Conservation (phyloP, 345 rosid species). For the Draba incana region DNA sequence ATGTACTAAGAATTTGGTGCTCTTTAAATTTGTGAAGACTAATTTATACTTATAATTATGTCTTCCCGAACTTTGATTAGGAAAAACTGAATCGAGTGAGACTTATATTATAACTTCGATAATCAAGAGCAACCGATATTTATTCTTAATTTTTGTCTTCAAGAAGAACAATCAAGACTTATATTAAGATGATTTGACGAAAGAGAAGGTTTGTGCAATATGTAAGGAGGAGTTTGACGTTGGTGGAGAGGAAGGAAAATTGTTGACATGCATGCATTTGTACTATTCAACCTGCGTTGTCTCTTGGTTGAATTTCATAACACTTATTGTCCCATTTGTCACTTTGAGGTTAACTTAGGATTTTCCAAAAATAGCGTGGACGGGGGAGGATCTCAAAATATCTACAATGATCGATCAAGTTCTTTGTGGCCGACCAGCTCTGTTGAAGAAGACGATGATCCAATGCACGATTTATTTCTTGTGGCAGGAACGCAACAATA, state of each 20-base stretch:
- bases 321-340: constrained; percentile 74
- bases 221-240: constrained; percentile 75
- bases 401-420: constrained; percentile 16
- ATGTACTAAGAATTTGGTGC: no score
- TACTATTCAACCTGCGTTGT: constrained; percentile 70
- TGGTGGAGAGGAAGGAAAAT: constrained; percentile 51
- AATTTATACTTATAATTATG: no score
- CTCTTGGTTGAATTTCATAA: constrained; percentile 72
- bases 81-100: no score
- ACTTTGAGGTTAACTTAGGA: constrained; percentile 44
- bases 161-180: no score
- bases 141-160: no score
- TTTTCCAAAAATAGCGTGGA: not conserved
- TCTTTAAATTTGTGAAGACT: no score
- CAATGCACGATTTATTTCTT: no score
- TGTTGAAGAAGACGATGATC: no score
- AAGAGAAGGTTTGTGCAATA: constrained; percentile 58
- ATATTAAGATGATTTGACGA: constrained; percentile 35
- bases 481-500: no score
- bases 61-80: no score
- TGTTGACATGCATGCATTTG: constrained; percentile 68
- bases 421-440: constrained; percentile 37
- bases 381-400: not conserved
- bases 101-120: no score
- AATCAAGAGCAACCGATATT: no score